phyloP scores from a whole-genome alignment of 176 grass and related monocot species.

The Metroxylon sagu region DNA sequence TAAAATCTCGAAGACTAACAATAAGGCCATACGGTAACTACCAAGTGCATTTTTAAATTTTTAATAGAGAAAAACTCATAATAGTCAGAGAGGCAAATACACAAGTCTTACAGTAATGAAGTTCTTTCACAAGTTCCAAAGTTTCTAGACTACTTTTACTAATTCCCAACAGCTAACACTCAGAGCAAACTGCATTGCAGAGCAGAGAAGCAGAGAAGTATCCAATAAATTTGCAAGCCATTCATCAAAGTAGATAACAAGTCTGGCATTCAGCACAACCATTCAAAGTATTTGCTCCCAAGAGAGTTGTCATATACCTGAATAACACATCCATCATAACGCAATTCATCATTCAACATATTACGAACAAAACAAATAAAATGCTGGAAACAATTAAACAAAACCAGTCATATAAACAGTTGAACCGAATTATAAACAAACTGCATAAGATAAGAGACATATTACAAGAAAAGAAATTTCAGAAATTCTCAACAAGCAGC shows the following conservation, averaged over 20 bases:
- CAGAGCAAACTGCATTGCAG: slow-evolving; percentile 24
- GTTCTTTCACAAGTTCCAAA: slow-evolving; percentile 1
- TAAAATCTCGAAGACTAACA: no score
- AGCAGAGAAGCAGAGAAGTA: slow-evolving; percentile 52
- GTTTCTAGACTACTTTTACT: slow-evolving; percentile 38
- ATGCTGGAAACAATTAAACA: slow-evolving; percentile 11
- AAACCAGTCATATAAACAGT: background rate
- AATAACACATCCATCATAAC: slow-evolving; percentile 68
- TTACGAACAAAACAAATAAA: slow-evolving; percentile 27
- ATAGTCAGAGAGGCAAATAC: background rate
- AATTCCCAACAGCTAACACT: slow-evolving; percentile 41
- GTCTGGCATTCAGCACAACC: slow-evolving; percentile 86
- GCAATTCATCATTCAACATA: slow-evolving; percentile 57
- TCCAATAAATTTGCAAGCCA: slow-evolving; percentile 73
- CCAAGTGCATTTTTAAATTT: no score
- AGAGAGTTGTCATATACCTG: slow-evolving; percentile 76
- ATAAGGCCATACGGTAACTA: no score
- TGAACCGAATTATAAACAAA: no score
- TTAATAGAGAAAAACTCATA: no score
- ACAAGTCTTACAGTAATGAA: background rate
- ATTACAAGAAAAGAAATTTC: no score
- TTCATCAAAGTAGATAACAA: slow-evolving; percentile 77
- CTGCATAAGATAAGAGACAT: no score
- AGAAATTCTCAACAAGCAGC: no score
- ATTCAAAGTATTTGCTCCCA: slow-evolving; percentile 78